Percentiles rank a stretch among this genome's conserved stretches.
Conservation (phyloP, 305 asterid genomes). For the Fraxinus ornus region DNA sequence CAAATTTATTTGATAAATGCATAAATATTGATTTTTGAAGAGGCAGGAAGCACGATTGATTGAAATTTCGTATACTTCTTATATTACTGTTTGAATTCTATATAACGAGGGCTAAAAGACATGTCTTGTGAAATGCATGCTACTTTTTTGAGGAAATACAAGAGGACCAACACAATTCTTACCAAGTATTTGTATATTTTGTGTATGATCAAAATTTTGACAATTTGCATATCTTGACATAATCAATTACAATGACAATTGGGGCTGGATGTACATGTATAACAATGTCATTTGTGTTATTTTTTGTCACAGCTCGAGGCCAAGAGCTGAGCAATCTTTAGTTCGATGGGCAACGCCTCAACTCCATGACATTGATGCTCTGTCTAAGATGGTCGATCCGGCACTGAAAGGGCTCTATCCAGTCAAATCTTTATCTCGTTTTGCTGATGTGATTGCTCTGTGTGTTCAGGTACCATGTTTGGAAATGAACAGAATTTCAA, state of each 20-base stretch:
- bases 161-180: background rate
- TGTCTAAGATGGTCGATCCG: slow-evolving; percentile 80
- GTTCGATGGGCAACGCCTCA: slow-evolving; percentile 86
- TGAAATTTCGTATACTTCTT: background rate
- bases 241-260: background rate
- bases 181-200: background rate
- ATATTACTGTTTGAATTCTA: background rate
- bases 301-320: slow-evolving; percentile 49
- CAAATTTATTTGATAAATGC: background rate
- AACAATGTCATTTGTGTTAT: background rate
- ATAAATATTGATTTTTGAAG: background rate
- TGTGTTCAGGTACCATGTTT: slow-evolving; percentile 63
- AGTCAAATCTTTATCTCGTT: slow-evolving; percentile 72
- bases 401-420: slow-evolving; percentile 74
- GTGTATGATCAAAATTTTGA: background rate
- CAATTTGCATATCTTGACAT: background rate
- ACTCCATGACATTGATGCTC: slow-evolving; percentile 79
- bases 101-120: background rate
- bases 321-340: slow-evolving; percentile 69
- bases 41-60: background rate
- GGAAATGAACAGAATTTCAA: background rate
- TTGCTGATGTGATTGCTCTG: slow-evolving; percentile 74
- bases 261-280: background rate
- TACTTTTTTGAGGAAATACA: background rate
- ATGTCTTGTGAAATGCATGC: background rate